Conservation (phyloP, 352 stramenopile genomes). For the Phytophthora uliginosa region DNA sequence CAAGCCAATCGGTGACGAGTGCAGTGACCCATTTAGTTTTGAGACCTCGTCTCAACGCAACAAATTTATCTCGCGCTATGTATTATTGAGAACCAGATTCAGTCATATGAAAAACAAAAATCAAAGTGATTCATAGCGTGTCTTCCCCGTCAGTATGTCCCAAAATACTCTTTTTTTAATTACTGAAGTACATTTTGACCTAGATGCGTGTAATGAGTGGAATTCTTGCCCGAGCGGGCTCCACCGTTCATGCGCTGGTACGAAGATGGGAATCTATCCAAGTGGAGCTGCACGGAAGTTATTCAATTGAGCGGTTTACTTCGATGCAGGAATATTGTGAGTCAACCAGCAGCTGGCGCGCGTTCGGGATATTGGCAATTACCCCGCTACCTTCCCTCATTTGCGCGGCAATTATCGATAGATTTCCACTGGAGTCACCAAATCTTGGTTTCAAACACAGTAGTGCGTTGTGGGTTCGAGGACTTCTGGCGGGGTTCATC, state of each 20-base stretch:
- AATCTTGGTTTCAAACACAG: conserved; percentile 23
- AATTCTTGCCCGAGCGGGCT: conserved; percentile 5
- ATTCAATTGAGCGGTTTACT: conserved; percentile 19
- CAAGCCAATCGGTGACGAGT: too few relatives aligned
- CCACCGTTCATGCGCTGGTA: conserved; percentile 12
- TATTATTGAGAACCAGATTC: too few relatives aligned
- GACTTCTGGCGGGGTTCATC: background rate
- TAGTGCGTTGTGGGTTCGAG: conserved; percentile 15
- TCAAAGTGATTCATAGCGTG: too few relatives aligned
- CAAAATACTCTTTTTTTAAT: background rate
- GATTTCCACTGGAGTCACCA: conserved; percentile 16
- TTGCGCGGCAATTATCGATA: conserved; percentile 20
- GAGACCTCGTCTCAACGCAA: too few relatives aligned
- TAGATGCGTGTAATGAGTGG: background rate
- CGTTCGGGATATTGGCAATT: conserved; percentile 1
- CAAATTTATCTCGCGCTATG: too few relatives aligned
- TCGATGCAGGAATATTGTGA: conserved; percentile 14
- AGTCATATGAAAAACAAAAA: too few relatives aligned
- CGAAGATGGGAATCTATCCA: conserved; percentile 30
- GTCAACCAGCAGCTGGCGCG: conserved; percentile 8
- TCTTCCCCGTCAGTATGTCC: background rate
- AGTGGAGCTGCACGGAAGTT: conserved; percentile 30
- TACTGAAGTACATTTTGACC: background rate
- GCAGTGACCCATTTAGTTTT: too few relatives aligned
- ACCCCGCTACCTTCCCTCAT: conserved; percentile 12